Base-by-base conservation (phyloP, 78 protist genomes). In the Dictyostelium capitatum region DNA sequence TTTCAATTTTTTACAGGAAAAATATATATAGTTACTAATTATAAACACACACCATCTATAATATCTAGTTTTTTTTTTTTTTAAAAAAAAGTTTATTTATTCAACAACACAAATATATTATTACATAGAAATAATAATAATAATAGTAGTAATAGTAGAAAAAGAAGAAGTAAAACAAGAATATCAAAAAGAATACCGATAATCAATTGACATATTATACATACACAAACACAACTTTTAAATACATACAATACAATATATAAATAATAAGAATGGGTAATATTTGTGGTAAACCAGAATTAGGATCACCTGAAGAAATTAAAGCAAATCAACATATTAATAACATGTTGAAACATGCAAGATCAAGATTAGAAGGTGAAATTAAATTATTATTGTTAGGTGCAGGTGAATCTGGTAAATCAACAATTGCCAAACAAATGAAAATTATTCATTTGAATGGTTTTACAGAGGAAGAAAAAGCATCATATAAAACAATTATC, bases 391-490 rank as follows among this genome's bases (percentile, higher is more conserved):
- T 94, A 19, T 48, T 94, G 12, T 77, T 94, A 57, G 96, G 96
- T 72, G 97, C 98, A n/a, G 98, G 98, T 59, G 98, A 97, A 80
- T 83, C 95, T 9, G 98, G 98, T 67, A 97, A 97, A 50, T 74
- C 89, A 51, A 97, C 98, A 28, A 82, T 97, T 20, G 96, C 97
- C 23, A 97, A 96, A 87, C 98, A 97, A 79, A 89, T 97, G 98
- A 95, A 96, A 64, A 89, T 97, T 65, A 62, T 96, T 20, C 92
- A 96, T 80, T 64, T 74, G 79, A 80, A 92, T 62, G 98, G 98
- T 59, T 97, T 82, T 87, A 62, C 90, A 3, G 92, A 92, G 17
- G 94, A 67, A 11, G 98, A 96, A 80, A 82, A 90, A 23, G n/a
- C 25, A 14, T 80, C 65, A 17, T 96, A 80, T 17, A 72, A 74